Percentiles rank a stretch among this genome's conserved stretches.
Conservation (phyloP, 2,329 filamentous ascomycete genomes). For the Pseudogymnoascus sp. region DNA sequence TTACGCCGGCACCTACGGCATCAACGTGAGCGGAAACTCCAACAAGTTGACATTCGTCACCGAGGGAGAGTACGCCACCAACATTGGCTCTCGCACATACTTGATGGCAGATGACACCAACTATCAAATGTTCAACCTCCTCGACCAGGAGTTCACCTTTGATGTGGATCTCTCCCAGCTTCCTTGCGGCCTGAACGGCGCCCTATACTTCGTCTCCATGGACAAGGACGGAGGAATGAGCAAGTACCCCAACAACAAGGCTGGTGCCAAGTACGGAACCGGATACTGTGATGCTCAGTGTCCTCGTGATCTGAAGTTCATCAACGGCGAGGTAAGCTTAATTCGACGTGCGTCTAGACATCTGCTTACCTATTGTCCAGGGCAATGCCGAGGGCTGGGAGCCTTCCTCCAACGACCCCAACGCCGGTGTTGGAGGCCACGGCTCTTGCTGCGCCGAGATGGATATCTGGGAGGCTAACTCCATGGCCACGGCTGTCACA, state of each 20-base stretch:
- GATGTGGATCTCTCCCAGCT: slow-evolving; percentile 63
- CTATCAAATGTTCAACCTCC: slow-evolving; percentile 59
- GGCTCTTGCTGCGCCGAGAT: slow-evolving; percentile 62
- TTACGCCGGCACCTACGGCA: slow-evolving; percentile 45
- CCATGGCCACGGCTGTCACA: slow-evolving; percentile 48
- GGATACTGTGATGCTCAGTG: slow-evolving; percentile 59
- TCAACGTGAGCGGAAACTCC: slow-evolving; percentile 43
- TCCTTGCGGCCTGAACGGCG: slow-evolving; percentile 64
- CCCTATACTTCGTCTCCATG: slow-evolving; percentile 60
- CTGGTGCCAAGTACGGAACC: slow-evolving; percentile 52
- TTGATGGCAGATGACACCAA: slow-evolving; percentile 53
- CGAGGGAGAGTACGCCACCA: slow-evolving; percentile 35
- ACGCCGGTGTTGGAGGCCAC: slow-evolving; percentile 43
- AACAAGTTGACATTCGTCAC: slow-evolving; percentile 52
- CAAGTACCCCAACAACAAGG: slow-evolving; percentile 44
- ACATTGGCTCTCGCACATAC: slow-evolving; percentile 52
- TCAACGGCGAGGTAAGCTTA: slow-evolving; percentile 39
- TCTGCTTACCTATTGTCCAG: slow-evolving; percentile 25
- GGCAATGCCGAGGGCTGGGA: slow-evolving; percentile 48
- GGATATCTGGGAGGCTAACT: slow-evolving; percentile 61
- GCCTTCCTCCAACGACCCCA: slow-evolving; percentile 40
- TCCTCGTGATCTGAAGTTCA: slow-evolving; percentile 44
- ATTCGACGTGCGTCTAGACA: slow-evolving; percentile 28
- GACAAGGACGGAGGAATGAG: slow-evolving; percentile 50
- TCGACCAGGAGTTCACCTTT: slow-evolving; percentile 63